Conservation (phyloP, 805 yeast species). For the Yamadazyma endophytica region DNA sequence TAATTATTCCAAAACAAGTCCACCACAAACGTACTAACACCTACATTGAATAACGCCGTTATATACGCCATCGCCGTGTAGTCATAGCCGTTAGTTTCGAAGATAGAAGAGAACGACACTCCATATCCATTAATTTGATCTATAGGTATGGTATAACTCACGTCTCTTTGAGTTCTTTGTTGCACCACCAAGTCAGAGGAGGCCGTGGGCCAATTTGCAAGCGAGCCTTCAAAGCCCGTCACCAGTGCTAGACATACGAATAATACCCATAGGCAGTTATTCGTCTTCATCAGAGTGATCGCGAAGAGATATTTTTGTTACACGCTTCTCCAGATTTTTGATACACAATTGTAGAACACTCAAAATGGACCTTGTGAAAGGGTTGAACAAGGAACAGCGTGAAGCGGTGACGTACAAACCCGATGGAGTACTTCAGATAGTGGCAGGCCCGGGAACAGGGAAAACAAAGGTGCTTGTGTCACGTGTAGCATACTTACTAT, state of each 20-base stretch:
- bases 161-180: constrained; percentile 31
- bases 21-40: constrained; percentile 43
- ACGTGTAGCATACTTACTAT: constrained; percentile 68
- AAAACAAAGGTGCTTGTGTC: constrained; percentile 82
- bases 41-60: constrained; percentile 32
- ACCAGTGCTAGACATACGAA: too few species aligned
- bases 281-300: too few species aligned
- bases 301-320: too few species aligned
- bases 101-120: constrained; percentile 25
- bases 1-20: constrained; percentile 56
- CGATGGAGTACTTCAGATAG: constrained; percentile 40
- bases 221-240: too few species aligned
- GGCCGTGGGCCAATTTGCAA: constrained; percentile 14
- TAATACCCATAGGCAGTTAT: too few species aligned
- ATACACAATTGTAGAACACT: too few species aligned
- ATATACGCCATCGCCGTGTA: constrained; percentile 14
- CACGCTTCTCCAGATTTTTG: too few species aligned
- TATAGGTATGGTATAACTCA: constrained; percentile 24
- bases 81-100: constrained; percentile 27
- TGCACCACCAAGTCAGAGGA: constrained; percentile 13
- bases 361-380: too few species aligned
- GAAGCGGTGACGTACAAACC: constrained; percentile 42
- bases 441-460: constrained; percentile 65
- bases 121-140: constrained; percentile 32
- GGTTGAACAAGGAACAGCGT: constrained; percentile 40